Percentiles rank a stretch among this genome's conserved stretches.
These are phyloP conservation scores for Lodderomyces elongisporus DNA, from an alignment of 1,139 yeast species.

Conservation along the genomic window DNA sequence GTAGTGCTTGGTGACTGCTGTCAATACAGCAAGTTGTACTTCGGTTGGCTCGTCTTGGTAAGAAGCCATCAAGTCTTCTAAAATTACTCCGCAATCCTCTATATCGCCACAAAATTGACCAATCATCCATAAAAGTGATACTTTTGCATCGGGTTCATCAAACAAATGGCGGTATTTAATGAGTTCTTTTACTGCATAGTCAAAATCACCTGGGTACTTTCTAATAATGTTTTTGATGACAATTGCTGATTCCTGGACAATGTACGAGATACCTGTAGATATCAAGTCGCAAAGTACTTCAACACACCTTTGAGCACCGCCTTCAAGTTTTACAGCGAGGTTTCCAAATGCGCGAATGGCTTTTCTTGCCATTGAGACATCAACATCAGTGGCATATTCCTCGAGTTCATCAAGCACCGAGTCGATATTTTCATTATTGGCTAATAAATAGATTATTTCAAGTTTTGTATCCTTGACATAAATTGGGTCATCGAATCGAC, in stretches of 20 bases:
- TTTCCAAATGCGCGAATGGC: conserved; percentile 89
- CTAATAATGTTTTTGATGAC: conserved; percentile 75
- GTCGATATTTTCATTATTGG: conserved; percentile 57
- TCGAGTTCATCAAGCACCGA: conserved; percentile 70
- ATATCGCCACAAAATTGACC: conserved; percentile 64
- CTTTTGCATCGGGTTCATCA: conserved; percentile 76
- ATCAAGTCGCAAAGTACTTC: conserved; percentile 56
- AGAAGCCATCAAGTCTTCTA: conserved; percentile 41
- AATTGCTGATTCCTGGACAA: conserved; percentile 75
- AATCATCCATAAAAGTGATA: conserved; percentile 78
- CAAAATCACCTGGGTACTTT: conserved; percentile 56
- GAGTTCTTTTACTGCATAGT: conserved; percentile 36
- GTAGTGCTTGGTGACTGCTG: conserved; percentile 71
- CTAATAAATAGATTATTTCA: conserved; percentile 77
- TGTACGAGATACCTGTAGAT: conserved; percentile 64
- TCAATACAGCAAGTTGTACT: conserved; percentile 69
- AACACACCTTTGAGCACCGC: conserved; percentile 58
- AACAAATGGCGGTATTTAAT: conserved; percentile 42
- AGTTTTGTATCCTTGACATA: conserved; percentile 87
- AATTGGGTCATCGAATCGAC: conserved; percentile 79
- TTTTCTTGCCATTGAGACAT: conserved; percentile 78
- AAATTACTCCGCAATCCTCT: conserved; percentile 40
- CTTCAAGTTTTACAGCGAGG: conserved; percentile 66
- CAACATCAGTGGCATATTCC: conserved; percentile 84
- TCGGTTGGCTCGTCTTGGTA: conserved; percentile 63